Base-by-base conservation (phyloP, 1,284 basidiomycete species). In the Veloboletus limbatus region DNA sequence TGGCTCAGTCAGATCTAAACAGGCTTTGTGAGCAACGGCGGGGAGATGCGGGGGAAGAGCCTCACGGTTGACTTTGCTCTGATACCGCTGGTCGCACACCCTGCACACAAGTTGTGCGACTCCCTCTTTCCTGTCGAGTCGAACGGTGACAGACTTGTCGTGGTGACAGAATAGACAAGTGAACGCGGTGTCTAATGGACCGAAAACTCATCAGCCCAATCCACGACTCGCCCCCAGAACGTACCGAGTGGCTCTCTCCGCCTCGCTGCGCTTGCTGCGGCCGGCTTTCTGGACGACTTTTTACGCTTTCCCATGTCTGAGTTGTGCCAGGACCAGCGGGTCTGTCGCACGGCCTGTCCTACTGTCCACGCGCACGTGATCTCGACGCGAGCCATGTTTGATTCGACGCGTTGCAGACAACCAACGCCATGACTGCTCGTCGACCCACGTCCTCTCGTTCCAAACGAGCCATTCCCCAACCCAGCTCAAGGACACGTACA, bases 161-260 rank as follows among this genome's bases (percentile, higher is more conserved):
- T 94, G 91, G 69, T 93, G 85, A 68, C 91, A 94, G 67, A 92
- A 94, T n/a, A 94, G 72, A 65, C 87, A 90, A 24, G 87, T 88
- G 63, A 90, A 90, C 35, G 80, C 74, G 7, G 82, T 85, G 53
- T 89, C 88, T 90, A 63, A n/a, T n/a, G 35, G 22, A 45, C 47
- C 43, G 38, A 41, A 35, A 45, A 42, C n/a, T n/a, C n/a, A 30
- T 49, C 14, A 52, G 48, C 40, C 16, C 18, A 18, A 40, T 34
- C 34, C 49, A 8, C 47, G 41, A 13, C 33, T 28, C 37, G 40
- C 32, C 37, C 36, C 38, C 34, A 26, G 38, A n/a, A 60, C 76
- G 48, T 46, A 88, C 88, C 88, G n/a, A 91, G 72, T 8, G 85
- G 82, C 2, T 81, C 78, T 58, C 78, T 82, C 55, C 72, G 78